These are phyloP conservation scores for Magnolia sinica DNA, from an alignment of 164 flowering plant genomes.

Conservation along the genomic window DNA sequence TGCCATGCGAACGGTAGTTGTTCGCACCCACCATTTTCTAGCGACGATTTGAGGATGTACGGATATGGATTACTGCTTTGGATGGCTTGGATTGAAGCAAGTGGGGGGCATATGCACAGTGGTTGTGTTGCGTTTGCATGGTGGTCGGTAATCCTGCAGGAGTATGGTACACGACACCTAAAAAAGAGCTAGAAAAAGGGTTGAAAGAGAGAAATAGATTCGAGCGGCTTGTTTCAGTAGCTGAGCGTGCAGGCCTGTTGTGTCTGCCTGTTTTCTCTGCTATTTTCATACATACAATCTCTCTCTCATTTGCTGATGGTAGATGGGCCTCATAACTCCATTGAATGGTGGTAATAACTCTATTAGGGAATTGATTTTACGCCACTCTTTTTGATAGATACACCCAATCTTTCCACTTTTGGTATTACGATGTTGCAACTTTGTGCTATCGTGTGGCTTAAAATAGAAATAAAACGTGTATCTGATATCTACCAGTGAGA, in stretches of 20 bases:
- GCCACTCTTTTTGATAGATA: no score
- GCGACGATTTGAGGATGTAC: neutral
- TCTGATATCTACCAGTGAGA: no score
- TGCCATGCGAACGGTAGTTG: neutral
- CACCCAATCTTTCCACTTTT: no score
- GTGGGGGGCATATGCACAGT: neutral
- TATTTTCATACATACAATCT: neutral
- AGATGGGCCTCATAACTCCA: no score
- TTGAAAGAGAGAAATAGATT: constrained; percentile 7
- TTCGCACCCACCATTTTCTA: neutral
- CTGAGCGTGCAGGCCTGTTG: constrained; percentile 17
- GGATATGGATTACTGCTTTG: no score
- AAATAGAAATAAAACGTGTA: no score
- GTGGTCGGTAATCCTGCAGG: neutral
- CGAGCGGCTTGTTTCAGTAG: constrained; percentile 7
- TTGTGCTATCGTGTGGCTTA: no score
- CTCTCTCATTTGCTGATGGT: neutral
- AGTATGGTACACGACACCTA: neutral
- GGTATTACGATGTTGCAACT: no score
- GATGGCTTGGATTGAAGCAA: neutral
- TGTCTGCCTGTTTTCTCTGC: neutral
- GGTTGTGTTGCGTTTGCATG: neutral
- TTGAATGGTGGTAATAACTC: no score
- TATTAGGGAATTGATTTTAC: no score
- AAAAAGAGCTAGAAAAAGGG: neutral